A percentile compares a stretch with the other conserved stretches of the same genome.
Evolutionary conservation across 441 rosid genomes (phyloP).

Genomic region (Populus hybrid): DNA sequence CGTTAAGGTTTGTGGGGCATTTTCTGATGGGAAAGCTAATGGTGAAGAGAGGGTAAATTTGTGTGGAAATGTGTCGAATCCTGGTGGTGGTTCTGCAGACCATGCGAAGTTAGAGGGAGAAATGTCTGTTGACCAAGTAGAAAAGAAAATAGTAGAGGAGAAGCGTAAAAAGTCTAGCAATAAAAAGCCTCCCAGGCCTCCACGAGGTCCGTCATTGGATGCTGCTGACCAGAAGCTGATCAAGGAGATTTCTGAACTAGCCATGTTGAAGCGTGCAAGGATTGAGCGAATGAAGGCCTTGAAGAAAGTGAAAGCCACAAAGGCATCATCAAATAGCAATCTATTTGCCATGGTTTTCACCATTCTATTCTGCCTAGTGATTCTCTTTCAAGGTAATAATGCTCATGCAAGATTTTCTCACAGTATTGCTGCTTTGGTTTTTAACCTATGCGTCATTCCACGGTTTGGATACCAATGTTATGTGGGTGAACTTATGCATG

Average conservation of each 20-base stretch:
- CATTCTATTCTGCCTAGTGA: slow-evolving; percentile 54
- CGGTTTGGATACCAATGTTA: neutral
- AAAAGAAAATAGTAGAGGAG: slow-evolving; percentile 50
- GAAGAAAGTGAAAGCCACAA: slow-evolving; percentile 75
- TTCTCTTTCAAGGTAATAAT: slow-evolving; percentile 36
- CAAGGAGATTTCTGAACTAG: slow-evolving; percentile 73
- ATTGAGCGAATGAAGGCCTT: slow-evolving; percentile 77
- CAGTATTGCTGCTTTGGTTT: neutral
- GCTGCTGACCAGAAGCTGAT: slow-evolving; percentile 83
- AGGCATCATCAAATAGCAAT: slow-evolving; percentile 51
- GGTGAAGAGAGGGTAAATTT: slow-evolving; percentile 32
- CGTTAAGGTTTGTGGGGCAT: slow-evolving; percentile 32
- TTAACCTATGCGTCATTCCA: neutral
- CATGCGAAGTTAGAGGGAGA: slow-evolving; percentile 27
- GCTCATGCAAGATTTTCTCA: neutral
- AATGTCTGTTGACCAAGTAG: slow-evolving; percentile 32
- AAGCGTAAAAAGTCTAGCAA: slow-evolving; percentile 55
- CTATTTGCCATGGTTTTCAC: slow-evolving; percentile 63
- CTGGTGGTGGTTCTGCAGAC: slow-evolving; percentile 22
- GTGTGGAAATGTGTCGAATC: slow-evolving; percentile 20
- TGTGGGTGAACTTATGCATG: neutral
- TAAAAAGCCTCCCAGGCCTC: slow-evolving; percentile 93
- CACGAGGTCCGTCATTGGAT: slow-evolving; percentile 79
- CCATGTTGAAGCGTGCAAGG: slow-evolving; percentile 83
- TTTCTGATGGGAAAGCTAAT: slow-evolving; percentile 25